Conservation (phyloP, 2,329 filamentous ascomycete species). For the Xylariales sp. region DNA sequence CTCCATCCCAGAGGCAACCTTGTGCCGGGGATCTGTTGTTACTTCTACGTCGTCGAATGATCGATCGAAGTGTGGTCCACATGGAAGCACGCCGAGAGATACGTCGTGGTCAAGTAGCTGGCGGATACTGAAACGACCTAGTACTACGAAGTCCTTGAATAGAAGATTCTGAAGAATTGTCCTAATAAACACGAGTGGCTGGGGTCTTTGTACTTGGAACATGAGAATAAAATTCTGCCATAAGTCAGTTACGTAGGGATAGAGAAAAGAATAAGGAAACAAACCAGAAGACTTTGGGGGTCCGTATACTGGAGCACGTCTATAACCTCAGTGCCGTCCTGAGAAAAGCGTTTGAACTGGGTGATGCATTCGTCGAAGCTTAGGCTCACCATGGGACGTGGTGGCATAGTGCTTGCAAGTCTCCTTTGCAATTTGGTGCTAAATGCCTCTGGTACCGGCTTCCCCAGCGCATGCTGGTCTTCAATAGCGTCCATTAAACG, state of each 20-base stretch:
- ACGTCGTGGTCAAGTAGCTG: conserved; percentile 85
- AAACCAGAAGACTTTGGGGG: conserved; percentile 76
- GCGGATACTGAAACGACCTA: conserved; percentile 75
- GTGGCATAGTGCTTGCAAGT: conserved; percentile 92
- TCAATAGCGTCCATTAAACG: conserved; percentile 66
- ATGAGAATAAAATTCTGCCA: conserved; percentile 75
- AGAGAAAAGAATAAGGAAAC: conserved; percentile 45
- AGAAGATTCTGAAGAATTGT: conserved; percentile 82
- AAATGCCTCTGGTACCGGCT: conserved; percentile 79
- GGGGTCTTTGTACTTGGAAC: conserved; percentile 82
- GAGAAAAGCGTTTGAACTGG: conserved; percentile 76
- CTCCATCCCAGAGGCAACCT: conserved; percentile 80
- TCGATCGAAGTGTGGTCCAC: conserved; percentile 76
- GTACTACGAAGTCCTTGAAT: conserved; percentile 76
- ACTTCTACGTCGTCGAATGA: conserved; percentile 81
- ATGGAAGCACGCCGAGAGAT: conserved; percentile 79
- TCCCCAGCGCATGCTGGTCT: conserved; percentile 70
- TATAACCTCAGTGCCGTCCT: conserved; percentile 76
- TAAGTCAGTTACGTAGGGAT: conserved; percentile 38
- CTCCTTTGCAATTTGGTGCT: conserved; percentile 91
- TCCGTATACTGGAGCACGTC: conserved; percentile 75
- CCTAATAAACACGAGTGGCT: conserved; percentile 85
- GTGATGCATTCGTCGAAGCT: conserved; percentile 76
- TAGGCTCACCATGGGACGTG: conserved; percentile 85
- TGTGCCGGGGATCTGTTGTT: conserved; percentile 77